phyloP scores from a whole-genome alignment of 306 rosid genomes.

The Vigna trinervia region DNA sequence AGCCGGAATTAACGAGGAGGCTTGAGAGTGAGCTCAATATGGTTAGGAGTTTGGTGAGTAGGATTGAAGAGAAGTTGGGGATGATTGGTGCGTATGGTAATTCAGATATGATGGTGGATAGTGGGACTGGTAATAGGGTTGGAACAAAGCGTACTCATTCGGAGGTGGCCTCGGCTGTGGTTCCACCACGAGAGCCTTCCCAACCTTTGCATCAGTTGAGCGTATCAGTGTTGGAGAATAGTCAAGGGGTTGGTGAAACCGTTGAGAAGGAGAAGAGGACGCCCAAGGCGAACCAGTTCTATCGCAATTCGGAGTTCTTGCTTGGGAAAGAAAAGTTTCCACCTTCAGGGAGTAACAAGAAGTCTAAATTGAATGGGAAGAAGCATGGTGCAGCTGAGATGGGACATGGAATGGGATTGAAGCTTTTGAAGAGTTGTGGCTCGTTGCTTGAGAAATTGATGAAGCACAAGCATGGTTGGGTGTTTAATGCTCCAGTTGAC shows the following conservation, averaged over 20 bases:
- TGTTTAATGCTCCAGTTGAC: slow-evolving; percentile 87
- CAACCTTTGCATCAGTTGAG: slow-evolving; percentile 76
- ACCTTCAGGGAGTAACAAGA: slow-evolving; percentile 86
- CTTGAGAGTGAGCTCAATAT: slow-evolving; percentile 66
- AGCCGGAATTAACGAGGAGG: slow-evolving; percentile 68
- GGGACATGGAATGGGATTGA: slow-evolving; percentile 69
- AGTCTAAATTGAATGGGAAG: slow-evolving; percentile 75
- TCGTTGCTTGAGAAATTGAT: slow-evolving; percentile 89
- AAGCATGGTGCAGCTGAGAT: slow-evolving; percentile 69
- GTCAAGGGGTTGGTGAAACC: slow-evolving; percentile 66
- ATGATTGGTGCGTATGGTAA: slow-evolving; percentile 52
- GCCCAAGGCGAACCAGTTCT: slow-evolving; percentile 94
- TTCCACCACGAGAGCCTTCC: slow-evolving; percentile 57
- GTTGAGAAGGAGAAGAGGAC: slow-evolving; percentile 96
- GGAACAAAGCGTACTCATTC: slow-evolving; percentile 65
- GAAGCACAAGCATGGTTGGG: slow-evolving; percentile 96
- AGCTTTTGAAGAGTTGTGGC: slow-evolving; percentile 86
- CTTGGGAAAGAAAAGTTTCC: slow-evolving; percentile 95
- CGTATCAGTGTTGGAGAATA: slow-evolving; percentile 72
- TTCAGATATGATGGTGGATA: slow-evolving; percentile 46
- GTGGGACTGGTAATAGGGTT: slow-evolving; percentile 50
- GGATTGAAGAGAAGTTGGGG: slow-evolving; percentile 74
- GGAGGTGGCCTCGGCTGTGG: slow-evolving; percentile 67
- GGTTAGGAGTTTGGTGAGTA: slow-evolving; percentile 72
- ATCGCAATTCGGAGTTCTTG: slow-evolving; percentile 84